Percentiles rank a stretch among this genome's conserved stretches.
Evolutionary conservation across 2,329 filamentous ascomycete genomes (phyloP).

Genomic region (Phoma sp.): DNA sequence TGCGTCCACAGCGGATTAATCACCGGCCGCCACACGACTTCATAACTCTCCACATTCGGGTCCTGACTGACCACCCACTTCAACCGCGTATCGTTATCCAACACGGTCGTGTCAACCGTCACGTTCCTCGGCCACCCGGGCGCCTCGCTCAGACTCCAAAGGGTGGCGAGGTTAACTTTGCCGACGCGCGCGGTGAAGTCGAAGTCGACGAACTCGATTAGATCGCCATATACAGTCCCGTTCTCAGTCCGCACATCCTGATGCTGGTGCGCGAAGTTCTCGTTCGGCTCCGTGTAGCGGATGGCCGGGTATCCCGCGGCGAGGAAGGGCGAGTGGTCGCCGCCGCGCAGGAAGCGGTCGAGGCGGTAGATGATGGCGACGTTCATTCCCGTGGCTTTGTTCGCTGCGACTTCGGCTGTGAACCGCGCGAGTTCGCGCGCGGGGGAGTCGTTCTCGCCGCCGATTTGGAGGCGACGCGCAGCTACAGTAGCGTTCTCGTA

Average conservation of each 20-base stretch:
- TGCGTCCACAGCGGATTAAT: conserved; percentile 59
- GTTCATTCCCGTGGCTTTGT: conserved; percentile 60
- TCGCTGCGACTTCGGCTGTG: conserved; percentile 61
- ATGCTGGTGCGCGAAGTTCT: conserved; percentile 64
- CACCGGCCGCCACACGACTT: conserved; percentile 62
- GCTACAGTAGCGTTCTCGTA: conserved; percentile 51
- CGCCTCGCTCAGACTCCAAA: conserved; percentile 61
- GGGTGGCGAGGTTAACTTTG: conserved; percentile 60
- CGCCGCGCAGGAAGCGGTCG: conserved; percentile 63
- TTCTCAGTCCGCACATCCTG: conserved; percentile 59
- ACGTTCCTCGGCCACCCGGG: conserved; percentile 60
- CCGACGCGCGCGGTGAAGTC: conserved; percentile 61
- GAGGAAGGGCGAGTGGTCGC: conserved; percentile 63
- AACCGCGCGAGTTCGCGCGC: conserved; percentile 62
- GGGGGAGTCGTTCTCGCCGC: conserved; percentile 61
- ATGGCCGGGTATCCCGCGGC: conserved; percentile 61
- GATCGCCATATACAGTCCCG: conserved; percentile 61
- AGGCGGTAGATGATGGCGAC: conserved; percentile 63
- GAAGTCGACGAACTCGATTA: conserved; percentile 64
- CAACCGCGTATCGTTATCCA: conserved; percentile 59
- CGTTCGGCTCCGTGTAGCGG: conserved; percentile 64
- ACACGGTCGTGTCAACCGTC: conserved; percentile 52
- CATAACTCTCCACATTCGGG: conserved; percentile 55
- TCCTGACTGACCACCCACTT: conserved; percentile 55
- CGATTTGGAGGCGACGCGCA: conserved; percentile 49